phyloP scores from a whole-genome alignment of 257 asterid species.

The Solanum raphanifolium region DNA sequence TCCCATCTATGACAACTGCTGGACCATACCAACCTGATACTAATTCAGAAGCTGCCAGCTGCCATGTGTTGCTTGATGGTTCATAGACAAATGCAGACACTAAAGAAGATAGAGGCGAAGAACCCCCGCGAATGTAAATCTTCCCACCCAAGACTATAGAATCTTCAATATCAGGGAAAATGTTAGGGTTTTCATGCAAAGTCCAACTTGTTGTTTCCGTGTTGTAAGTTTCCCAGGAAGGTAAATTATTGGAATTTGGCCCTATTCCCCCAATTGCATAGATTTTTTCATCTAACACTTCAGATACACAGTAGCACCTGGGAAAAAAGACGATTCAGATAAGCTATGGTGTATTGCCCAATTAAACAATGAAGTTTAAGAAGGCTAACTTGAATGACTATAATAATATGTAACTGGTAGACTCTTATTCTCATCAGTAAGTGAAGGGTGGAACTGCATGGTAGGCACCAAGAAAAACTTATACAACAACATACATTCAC shows the following conservation, averaged over 20 bases:
- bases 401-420: neutral
- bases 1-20: slow-evolving; percentile 41
- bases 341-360: neutral
- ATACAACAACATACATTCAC: neutral
- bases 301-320: slow-evolving; percentile 66
- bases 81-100: slow-evolving; percentile 41
- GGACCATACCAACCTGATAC: slow-evolving; percentile 65
- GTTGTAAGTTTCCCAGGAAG: slow-evolving; percentile 57
- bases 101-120: slow-evolving; percentile 22
- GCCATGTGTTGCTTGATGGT: slow-evolving; percentile 42
- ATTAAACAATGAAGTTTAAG: neutral
- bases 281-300: slow-evolving; percentile 49
- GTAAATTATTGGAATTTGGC: slow-evolving; percentile 36
- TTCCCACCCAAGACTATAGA: slow-evolving; percentile 55
- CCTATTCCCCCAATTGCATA: slow-evolving; percentile 72
- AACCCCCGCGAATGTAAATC: slow-evolving; percentile 41
- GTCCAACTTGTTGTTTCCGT: slow-evolving; percentile 39
- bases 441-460: neutral
- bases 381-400: neutral
- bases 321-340: neutral
- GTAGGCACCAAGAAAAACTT: neutral
- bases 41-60: slow-evolving; percentile 46
- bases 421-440: neutral
- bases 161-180: slow-evolving; percentile 43
- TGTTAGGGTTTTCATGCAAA: slow-evolving; percentile 28